Evolutionary conservation across 2,329 filamentous ascomycete species (phyloP).

Genomic region (Epichloe bromicola): DNA sequence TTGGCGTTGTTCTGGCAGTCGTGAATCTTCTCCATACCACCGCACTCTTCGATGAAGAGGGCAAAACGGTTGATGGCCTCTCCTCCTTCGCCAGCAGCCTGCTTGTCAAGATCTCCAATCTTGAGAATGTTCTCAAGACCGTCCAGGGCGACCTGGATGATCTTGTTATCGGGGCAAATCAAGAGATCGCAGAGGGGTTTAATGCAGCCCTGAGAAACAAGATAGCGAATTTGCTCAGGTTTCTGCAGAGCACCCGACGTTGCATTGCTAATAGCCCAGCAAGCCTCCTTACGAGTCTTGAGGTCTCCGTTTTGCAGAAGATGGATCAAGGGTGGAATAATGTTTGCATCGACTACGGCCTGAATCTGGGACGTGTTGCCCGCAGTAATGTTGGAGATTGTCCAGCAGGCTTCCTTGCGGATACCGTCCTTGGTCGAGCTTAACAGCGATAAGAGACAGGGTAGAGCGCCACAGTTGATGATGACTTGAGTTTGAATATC

Average conservation of each 20-base stretch:
- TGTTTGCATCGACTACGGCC: constrained; percentile 89
- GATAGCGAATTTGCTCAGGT: constrained; percentile 93
- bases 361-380: constrained; percentile 98
- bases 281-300: constrained; percentile 98
- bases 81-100: constrained; percentile 59
- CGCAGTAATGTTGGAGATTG: constrained; percentile 96
- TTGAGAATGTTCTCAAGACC: constrained; percentile 98
- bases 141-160: constrained; percentile 96
- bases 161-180: constrained; percentile 97
- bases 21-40: constrained; percentile 99
- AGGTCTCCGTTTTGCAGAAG: constrained; percentile 93
- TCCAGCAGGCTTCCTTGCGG: constrained; percentile 99
- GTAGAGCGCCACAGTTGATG: constrained; percentile 92
- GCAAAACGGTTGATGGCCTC: constrained; percentile 92
- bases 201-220: constrained; percentile 89
- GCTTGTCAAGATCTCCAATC: constrained; percentile 97
- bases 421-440: constrained; percentile 98
- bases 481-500: constrained; percentile 98
- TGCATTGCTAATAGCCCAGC: constrained; percentile 98
- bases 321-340: constrained; percentile 92
- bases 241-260: constrained; percentile 96
- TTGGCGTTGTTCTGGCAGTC: constrained; percentile 99
- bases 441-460: constrained; percentile 82
- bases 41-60: constrained; percentile 95
- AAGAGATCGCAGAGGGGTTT: constrained; percentile 93